These are phyloP conservation scores for Aspergillus viridinutans DNA, from an alignment of 2,329 filamentous ascomycete genomes.

Conservation along the genomic window DNA sequence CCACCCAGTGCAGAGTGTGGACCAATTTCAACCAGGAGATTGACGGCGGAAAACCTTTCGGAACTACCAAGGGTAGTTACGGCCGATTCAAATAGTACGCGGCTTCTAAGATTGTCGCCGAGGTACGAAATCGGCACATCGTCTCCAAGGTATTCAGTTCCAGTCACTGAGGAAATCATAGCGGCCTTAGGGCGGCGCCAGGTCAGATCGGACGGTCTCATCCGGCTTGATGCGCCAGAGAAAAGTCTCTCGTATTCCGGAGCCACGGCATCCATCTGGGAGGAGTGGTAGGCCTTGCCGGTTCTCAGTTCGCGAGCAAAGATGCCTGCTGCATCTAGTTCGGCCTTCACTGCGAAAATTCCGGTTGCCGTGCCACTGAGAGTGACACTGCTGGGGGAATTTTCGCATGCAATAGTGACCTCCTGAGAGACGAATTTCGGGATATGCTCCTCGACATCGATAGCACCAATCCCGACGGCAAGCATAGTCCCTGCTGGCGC, in stretches of 20 bases:
- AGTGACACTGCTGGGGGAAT: conserved; percentile 23
- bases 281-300: conserved; percentile 28
- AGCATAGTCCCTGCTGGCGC: conserved; percentile 5
- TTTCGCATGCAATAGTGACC: conserved; percentile 23
- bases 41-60: neutral
- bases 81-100: too few relatives aligned
- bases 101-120: too few relatives aligned
- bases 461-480: conserved; percentile 5
- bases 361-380: conserved; percentile 20
- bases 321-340: conserved; percentile 15
- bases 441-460: conserved; percentile 13
- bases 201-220: neutral
- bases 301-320: conserved; percentile 26
- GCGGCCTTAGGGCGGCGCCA: neutral
- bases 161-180: neutral
- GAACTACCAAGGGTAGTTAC: too few relatives aligned
- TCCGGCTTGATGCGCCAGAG: neutral
- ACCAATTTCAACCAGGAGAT: conserved; percentile 5
- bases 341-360: conserved; percentile 12
- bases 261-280: conserved; percentile 23
- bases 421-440: conserved; percentile 15
- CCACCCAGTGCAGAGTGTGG: conserved; percentile 9
- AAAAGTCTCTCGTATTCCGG: neutral
- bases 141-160: too few relatives aligned
- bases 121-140: too few relatives aligned